Conservation (phyloP, 768 basidiomycete species). For the Mycena galericulata region DNA sequence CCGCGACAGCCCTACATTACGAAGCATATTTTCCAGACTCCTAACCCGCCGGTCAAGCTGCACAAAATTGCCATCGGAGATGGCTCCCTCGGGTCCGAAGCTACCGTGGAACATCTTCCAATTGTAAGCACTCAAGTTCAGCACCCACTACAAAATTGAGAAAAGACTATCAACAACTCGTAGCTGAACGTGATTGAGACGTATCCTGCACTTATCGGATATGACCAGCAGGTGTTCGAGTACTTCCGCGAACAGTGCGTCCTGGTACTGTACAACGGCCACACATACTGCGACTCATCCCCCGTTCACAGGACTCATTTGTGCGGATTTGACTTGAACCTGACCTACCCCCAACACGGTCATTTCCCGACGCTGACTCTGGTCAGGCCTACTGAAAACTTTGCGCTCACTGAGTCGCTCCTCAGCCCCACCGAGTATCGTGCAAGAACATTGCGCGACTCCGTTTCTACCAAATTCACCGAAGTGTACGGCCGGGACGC, state of each 20-base stretch:
- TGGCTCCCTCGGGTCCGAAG: constrained; percentile 52
- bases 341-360: constrained; percentile 61
- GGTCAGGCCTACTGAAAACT: constrained; percentile 3
- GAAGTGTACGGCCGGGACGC: constrained; percentile 14
- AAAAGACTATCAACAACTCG: background rate
- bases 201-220: constrained; percentile 67
- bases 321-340: constrained; percentile 61
- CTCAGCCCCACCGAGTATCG: constrained; percentile 16
- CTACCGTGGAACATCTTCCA: constrained; percentile 51
- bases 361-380: constrained; percentile 42
- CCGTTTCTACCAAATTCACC: constrained; percentile 14
- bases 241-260: constrained; percentile 64
- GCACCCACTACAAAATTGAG: background rate
- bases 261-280: constrained; percentile 1
- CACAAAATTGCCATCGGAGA: constrained; percentile 64
- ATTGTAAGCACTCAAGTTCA: constrained; percentile 38
- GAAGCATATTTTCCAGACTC: constrained; percentile 58
- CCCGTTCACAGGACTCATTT: constrained; percentile 49
- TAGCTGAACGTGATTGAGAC: constrained; percentile 32
- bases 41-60: constrained; percentile 60
- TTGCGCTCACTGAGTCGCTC: constrained; percentile 14
- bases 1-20: constrained; percentile 62
- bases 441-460: constrained; percentile 11
- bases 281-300: background rate
- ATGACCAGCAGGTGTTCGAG: constrained; percentile 57